Conservation (phyloP, 2,329 filamentous ascomycete genomes). For the Scedosporium boydii region DNA sequence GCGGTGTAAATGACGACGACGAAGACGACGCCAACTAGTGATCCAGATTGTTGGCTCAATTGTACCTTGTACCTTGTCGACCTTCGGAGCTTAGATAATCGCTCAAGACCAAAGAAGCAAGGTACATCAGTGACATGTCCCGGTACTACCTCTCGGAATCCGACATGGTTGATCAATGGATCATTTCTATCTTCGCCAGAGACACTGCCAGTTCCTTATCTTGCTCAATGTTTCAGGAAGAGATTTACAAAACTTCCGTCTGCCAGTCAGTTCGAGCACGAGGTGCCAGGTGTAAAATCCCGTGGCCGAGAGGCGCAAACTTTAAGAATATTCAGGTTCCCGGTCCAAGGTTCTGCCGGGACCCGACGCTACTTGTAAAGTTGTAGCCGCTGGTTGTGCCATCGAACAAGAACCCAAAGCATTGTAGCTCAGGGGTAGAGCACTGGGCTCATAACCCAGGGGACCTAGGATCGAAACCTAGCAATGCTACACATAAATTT, state of each 20-base stretch:
- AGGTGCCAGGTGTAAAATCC: background rate
- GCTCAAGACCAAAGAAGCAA: too few species aligned
- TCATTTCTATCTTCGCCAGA: too few species aligned
- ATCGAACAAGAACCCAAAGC: background rate
- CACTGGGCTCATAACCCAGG: constrained; percentile 2
- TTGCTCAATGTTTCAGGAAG: background rate
- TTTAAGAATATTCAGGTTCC: background rate
- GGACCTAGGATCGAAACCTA: constrained; percentile 2
- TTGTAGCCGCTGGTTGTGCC: too few species aligned
- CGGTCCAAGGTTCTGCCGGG: background rate
- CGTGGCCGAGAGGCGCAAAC: background rate
- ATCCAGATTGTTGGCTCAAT: too few species aligned
- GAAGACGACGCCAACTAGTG: background rate
- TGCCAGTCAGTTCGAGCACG: background rate
- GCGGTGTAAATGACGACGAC: background rate
- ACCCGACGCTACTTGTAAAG: background rate
- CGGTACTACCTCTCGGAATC: too few species aligned
- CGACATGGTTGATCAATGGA: too few species aligned
- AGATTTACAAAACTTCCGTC: background rate
- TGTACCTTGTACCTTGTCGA: too few species aligned
- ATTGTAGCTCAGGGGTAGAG: constrained; percentile 2
- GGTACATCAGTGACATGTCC: too few species aligned
- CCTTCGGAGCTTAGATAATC: too few species aligned
- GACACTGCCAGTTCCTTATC: background rate
- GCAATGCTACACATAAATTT: background rate